Percentiles rank a stretch among this genome's conserved stretches.
Evolutionary conservation across 2,329 filamentous ascomycete species (phyloP).

Genomic region (Fusarium anguioides): DNA sequence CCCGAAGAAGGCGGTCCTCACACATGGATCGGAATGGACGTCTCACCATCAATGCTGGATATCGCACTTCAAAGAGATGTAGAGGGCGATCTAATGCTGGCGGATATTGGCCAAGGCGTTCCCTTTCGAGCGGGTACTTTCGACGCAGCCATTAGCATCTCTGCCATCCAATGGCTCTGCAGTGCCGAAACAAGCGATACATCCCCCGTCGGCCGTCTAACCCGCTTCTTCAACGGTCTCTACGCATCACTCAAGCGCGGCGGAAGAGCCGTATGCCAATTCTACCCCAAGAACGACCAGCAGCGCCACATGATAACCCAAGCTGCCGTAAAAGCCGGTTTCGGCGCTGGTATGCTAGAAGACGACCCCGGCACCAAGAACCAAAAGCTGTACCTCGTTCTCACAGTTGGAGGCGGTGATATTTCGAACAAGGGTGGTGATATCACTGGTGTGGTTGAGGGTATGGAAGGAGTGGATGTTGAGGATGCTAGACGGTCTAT

Average conservation of each 20-base stretch:
- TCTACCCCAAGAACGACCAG: conserved; percentile 95
- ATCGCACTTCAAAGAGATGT: conserved; percentile 91
- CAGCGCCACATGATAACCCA: conserved; percentile 92
- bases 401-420: conserved; percentile 80
- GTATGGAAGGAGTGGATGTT: conserved; percentile 89
- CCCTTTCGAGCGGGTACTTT: conserved; percentile 93
- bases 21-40: conserved; percentile 97
- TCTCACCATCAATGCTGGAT: conserved; percentile 96
- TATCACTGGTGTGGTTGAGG: conserved; percentile 89
- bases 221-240: conserved; percentile 90
- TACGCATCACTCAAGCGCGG: conserved; percentile 87
- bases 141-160: conserved; percentile 94
- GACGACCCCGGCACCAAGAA: conserved; percentile 98
- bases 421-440: conserved; percentile 70
- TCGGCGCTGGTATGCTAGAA: conserved; percentile 93
- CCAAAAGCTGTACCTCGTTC: conserved; percentile 92
- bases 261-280: conserved; percentile 93
- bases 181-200: conserved; percentile 93
- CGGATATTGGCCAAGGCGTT: conserved; percentile 94
- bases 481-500: conserved; percentile 72
- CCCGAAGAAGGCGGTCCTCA: conserved; percentile 84
- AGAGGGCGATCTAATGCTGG: conserved; percentile 91
- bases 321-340: conserved; percentile 92
- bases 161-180: conserved; percentile 97
- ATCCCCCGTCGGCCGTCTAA: conserved; percentile 79